These are phyloP conservation scores for Scheffersomyces coipomensis DNA, from an alignment of 805 yeast species.

Conservation along the genomic window DNA sequence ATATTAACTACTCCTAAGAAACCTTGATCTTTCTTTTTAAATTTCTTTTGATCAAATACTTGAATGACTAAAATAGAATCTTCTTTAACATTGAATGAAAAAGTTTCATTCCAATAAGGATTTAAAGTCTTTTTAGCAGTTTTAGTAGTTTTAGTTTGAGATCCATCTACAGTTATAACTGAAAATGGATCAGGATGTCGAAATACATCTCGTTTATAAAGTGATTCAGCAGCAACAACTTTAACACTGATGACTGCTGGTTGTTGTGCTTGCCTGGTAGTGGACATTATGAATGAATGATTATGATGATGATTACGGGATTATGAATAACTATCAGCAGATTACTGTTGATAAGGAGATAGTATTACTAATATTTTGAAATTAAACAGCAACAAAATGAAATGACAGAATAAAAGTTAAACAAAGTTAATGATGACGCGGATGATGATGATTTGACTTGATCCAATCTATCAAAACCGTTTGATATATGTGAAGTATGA, in stretches of 20 bases:
- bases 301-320: no score
- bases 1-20: conserved; percentile 94
- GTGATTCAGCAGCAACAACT: conserved; percentile 93
- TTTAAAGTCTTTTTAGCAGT: conserved; percentile 91
- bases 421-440: no score
- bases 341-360: no score
- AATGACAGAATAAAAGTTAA: no score
- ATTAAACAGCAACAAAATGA: no score
- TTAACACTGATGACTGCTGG: conserved; percentile 52
- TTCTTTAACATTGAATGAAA: conserved; percentile 73
- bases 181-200: conserved; percentile 98
- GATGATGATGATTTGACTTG: no score
- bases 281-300: no score
- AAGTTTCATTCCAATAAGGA: conserved; percentile 97
- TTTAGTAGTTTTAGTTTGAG: conserved; percentile 91
- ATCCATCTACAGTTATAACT: conserved; percentile 95
- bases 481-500: no score
- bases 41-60: conserved; percentile 95
- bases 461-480: no score
- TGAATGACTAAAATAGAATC: conserved; percentile 87
- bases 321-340: no score
- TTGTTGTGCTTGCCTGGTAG: not conserved
- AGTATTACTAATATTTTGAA: no score
- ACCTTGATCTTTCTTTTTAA: conserved; percentile 98
- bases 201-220: conserved; percentile 92